Evolutionary conservation across 1,284 basidiomycete species (phyloP), one percentile per base, ranked within the genome.

Genomic region (Limonomyces culmigenus): DNA sequence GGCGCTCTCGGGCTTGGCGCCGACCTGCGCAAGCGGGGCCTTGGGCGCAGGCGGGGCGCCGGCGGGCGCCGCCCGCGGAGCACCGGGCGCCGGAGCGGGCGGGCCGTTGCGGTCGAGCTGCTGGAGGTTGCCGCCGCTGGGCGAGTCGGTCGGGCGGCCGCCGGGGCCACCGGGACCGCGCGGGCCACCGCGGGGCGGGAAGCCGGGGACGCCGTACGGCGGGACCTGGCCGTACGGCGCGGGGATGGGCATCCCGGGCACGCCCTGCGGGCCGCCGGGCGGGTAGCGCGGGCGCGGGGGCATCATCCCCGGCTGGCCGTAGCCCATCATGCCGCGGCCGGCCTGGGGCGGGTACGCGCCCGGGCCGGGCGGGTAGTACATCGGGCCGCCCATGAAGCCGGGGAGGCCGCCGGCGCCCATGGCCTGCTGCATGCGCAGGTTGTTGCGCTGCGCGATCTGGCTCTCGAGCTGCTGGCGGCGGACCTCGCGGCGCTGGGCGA

Each of bases 401-500:
- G 72, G 74, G 43, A 84, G 78, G 41, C 87, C 67, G 41, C 86
- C 86, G 45, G 80, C 79, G 38, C 80, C 79, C 40, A 80, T 83
- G 46, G 81, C 83, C 67, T 95, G 91, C 56, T 92, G 88, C 70
- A 91, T 81, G 47, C 91, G 72, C 55, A 89, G 85, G 62, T 95
- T 89, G 60, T 87, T 86, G 56, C 91, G 87, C 62, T 95, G 88
- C 44, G 86, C 86, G 51, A 95, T 91, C 68, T 98, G 95, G 50
- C 86, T 91, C 68, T 98, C 95, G 50, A 99, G 74, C 59, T 98
- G 93, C 62, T 98, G 95, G 52, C 93, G 78, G 54, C 95, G 86
- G 48, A 93, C 88, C 54, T 99, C 95, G 49, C 93, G 92, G 50
- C 93, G 89, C 61, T 99, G 95, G 47, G 95, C 95, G 42, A 97